Evolutionary conservation across 257 asterid species (phyloP).

Genomic region (Leonotis leonurus): DNA sequence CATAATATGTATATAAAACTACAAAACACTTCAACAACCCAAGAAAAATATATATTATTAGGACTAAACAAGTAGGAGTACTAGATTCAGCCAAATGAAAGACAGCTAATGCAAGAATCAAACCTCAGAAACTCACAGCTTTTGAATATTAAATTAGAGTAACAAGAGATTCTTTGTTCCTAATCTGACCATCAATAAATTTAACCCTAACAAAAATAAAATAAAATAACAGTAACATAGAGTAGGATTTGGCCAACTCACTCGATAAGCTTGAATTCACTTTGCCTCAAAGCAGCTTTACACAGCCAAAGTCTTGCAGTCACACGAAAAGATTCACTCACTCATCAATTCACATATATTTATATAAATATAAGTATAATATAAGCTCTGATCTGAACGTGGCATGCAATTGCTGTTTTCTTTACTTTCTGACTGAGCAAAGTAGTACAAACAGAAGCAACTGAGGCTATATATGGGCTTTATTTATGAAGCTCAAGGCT

Average conservation of each 20-base stretch:
- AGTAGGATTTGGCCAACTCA: slow-evolving; percentile 17
- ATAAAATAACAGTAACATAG: background rate
- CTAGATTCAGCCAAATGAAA: slow-evolving; percentile 27
- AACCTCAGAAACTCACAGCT: no score
- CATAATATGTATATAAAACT: slow-evolving; percentile 16
- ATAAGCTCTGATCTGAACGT: slow-evolving; percentile 13
- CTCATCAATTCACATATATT: background rate
- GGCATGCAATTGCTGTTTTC: slow-evolving; percentile 13
- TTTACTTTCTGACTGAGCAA: background rate
- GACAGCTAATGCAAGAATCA: slow-evolving; percentile 21
- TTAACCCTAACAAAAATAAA: background rate
- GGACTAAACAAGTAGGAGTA: slow-evolving; percentile 23
- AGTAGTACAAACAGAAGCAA: slow-evolving; percentile 2
- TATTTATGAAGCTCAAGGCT: background rate
- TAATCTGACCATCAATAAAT: background rate
- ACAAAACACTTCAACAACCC: background rate
- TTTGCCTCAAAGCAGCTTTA: slow-evolving; percentile 38
- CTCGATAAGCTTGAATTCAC: slow-evolving; percentile 21
- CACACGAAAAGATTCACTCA: slow-evolving; percentile 22
- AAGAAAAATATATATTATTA: background rate
- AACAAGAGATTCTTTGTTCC: slow-evolving; percentile 15
- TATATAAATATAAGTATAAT: background rate
- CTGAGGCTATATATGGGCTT: background rate
- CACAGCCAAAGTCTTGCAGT: slow-evolving; percentile 3
- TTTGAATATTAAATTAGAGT: slow-evolving; percentile 18